These are phyloP conservation scores for Ceratonia siliqua DNA, from an alignment of 306 rosid species.

Conservation along the genomic window DNA sequence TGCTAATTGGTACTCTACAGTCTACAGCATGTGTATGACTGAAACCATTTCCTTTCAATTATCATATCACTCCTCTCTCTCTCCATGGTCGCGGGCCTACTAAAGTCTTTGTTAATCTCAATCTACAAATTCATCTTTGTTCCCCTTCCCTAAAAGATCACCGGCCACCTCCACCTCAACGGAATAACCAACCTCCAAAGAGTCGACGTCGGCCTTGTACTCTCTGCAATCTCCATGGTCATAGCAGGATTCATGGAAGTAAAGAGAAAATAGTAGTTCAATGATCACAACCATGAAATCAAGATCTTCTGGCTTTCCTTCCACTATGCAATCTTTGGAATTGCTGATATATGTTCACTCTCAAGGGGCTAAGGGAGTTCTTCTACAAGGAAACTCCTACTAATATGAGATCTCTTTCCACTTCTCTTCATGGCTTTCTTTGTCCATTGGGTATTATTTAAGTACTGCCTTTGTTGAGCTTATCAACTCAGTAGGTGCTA, in stretches of 20 bases:
- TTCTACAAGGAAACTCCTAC: conserved; percentile 61
- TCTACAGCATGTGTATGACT: too few relatives aligned
- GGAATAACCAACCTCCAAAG: conserved; percentile 57
- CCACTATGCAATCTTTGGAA: conserved; percentile 61
- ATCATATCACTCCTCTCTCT: too few relatives aligned
- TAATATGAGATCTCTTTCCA: conserved; percentile 56
- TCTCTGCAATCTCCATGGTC: conserved; percentile 57
- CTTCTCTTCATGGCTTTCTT: conserved; percentile 56
- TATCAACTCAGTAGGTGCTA: conserved; percentile 39
- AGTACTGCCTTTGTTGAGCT: conserved; percentile 50
- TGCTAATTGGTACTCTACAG: too few relatives aligned
- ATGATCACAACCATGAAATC: conserved; percentile 24
- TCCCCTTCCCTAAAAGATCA: conserved; percentile 43
- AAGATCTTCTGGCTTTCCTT: conserved; percentile 66
- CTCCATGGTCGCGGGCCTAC: too few relatives aligned
- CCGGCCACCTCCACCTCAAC: conserved; percentile 50
- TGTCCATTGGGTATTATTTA: conserved; percentile 56
- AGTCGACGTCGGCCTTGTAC: conserved; percentile 58
- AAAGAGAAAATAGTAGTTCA: conserved; percentile 42
- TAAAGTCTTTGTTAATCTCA: too few relatives aligned
- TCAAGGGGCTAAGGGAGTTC: conserved; percentile 55
- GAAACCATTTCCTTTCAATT: too few relatives aligned
- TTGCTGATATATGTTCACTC: conserved; percentile 67
- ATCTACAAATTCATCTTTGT: conserved; percentile 48
- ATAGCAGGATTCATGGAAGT: conserved; percentile 51